Evolutionary conservation across 1,284 basidiomycete species (phyloP).

Genomic region (Ceratobasidium sp.): DNA sequence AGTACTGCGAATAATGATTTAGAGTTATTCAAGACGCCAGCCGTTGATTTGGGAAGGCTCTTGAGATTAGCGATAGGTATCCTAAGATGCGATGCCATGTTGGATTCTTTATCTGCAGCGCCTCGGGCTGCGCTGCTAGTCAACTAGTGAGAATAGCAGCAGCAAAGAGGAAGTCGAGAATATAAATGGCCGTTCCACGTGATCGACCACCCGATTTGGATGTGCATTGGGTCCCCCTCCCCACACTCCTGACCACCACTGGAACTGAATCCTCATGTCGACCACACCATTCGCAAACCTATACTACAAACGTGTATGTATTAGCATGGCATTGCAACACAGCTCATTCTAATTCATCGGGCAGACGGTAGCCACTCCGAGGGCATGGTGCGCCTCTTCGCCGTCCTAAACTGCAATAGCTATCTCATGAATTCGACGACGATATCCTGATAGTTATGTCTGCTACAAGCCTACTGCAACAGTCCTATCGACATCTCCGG

Average conservation of each 20-base stretch:
- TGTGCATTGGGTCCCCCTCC: neutral
- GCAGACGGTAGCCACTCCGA: constrained; percentile 41
- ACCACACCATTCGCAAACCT: constrained; percentile 26
- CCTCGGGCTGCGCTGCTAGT: neutral
- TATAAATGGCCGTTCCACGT: neutral
- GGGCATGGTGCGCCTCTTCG: constrained; percentile 40
- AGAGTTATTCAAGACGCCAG: constrained; percentile 12
- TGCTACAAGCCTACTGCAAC: constrained; percentile 69
- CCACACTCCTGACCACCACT: neutral
- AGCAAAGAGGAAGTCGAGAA: neutral
- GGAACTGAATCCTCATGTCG: neutral
- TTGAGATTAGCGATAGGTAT: constrained; percentile 19
- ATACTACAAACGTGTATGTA: constrained; percentile 32
- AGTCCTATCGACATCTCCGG: constrained; percentile 75
- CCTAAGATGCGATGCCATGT: constrained; percentile 8
- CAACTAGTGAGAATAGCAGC: neutral
- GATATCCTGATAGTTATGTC: constrained; percentile 39
- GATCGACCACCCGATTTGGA: neutral
- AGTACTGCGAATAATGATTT: constrained; percentile 70
- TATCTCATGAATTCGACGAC: neutral
- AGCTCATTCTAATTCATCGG: neutral
- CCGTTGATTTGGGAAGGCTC: neutral
- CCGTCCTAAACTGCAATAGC: neutral
- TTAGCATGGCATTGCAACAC: too few relatives aligned
- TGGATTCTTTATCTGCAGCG: neutral